Evolutionary conservation across 768 basidiomycete genomes (phyloP), one percentile per base, ranked within the genome.

Genomic region (Lentinus tigrinus): DNA sequence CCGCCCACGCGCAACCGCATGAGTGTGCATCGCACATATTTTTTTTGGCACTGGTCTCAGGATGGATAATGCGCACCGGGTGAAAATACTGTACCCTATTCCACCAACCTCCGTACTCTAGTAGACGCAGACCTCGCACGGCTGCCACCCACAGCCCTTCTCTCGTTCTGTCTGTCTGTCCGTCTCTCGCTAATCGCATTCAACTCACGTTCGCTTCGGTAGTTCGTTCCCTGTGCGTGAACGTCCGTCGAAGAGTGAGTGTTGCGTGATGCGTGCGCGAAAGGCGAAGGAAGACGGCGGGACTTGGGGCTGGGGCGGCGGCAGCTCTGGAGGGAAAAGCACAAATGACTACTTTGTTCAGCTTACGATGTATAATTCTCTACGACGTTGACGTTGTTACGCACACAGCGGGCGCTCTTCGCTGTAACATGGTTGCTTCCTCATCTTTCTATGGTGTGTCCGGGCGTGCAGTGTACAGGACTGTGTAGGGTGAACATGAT

Each of bases 1-100:
- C 65, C 79, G 82, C 2, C 88, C 92, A 28, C 84, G 88, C 28
- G 37, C 51, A 21, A 47, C 55, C 23, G 61, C 62, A 48, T 64
- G 54, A 61, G 49, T 39, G 34, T 17, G 40, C 14, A 34, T n/a
- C 27, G 5, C n/a, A 7, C 39, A 16, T n/a, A 4, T 14, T 27
- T 38, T 26, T 31, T 24, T 17, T 27, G 11, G 17, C 3, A 38
- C 17, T 24, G 16, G 28, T 11, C 5, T 28, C 39, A 17, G 47
- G 28, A 27, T 13, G 58, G 8, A 8, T 8, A 38, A n/a, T 39
- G 49, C 23, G 36, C 34, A 2, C 49, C 27, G 49, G 46, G 51
- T 52, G 50, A 56, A 61, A 56, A 54, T 49, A 53, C 36, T 31
- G 23, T 56, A 50, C 27, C 31, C 31, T 47, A 42, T 54, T 28